A percentile compares a stretch with the other conserved stretches of the same genome.
Evolutionary conservation across 2,329 filamentous ascomycete genomes (phyloP).

Genomic region (Penicillium brasilianum): DNA sequence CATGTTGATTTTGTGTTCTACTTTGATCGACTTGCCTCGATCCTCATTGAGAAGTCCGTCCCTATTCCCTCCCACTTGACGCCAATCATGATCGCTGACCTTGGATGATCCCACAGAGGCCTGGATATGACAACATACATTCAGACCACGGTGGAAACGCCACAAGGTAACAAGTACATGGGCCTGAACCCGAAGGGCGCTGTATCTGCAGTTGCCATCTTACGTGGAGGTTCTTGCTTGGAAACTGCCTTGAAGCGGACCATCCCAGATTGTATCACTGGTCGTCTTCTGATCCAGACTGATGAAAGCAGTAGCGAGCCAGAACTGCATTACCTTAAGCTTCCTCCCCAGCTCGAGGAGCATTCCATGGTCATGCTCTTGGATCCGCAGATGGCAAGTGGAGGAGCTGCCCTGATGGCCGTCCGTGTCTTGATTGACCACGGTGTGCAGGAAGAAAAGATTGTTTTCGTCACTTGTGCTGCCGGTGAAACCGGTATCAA

Average conservation of each 20-base stretch:
- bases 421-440: conserved; percentile 95
- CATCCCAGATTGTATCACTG: conserved; percentile 89
- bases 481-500: conserved; percentile 84
- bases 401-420: conserved; percentile 86
- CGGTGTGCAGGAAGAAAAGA: conserved; percentile 79
- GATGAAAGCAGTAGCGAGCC: conserved; percentile 85
- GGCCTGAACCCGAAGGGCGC: conserved; percentile 74
- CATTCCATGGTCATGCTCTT: conserved; percentile 84
- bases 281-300: conserved; percentile 88
- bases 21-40: conserved; percentile 84
- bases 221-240: conserved; percentile 86
- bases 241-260: conserved; percentile 87
- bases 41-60: conserved; percentile 73
- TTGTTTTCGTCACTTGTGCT: conserved; percentile 92
- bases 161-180: conserved; percentile 69
- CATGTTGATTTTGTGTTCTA: conserved; percentile 97
- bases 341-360: conserved; percentile 72
- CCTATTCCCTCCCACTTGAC: no score
- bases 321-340: conserved; percentile 85
- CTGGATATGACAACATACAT: conserved; percentile 77
- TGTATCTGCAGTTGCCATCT: conserved; percentile 82
- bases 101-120: conserved; percentile 56
- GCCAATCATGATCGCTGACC: conserved; percentile 8
- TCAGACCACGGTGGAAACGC: conserved; percentile 69
- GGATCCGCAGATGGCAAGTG: conserved; percentile 93